Percentiles rank a stretch among this genome's conserved stretches.
These are phyloP conservation scores for Corymbia maculata DNA, from an alignment of 345 rosid genomes.

Conservation along the genomic window DNA sequence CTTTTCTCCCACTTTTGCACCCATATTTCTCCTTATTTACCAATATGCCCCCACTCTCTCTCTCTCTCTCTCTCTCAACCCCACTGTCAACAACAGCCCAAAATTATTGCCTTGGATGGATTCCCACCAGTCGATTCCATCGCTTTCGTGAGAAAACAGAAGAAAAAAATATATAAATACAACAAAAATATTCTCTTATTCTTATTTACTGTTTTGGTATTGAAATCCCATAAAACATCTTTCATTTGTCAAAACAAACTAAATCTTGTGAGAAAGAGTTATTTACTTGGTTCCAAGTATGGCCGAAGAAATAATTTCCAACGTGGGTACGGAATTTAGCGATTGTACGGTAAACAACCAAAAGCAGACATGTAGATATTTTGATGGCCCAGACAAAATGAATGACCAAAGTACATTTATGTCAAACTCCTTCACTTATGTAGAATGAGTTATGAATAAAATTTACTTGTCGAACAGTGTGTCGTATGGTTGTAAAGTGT, in stretches of 20 bases:
- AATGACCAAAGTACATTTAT: no score
- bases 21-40: slow-evolving; percentile 2
- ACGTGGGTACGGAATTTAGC: not conserved
- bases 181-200: no score
- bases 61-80: not conserved
- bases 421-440: not conserved
- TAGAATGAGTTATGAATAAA: not conserved
- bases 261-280: not conserved
- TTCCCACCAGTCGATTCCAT: not conserved
- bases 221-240: not conserved
- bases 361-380: no score
- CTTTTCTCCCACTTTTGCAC: not conserved
- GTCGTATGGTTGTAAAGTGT: rapidly evolving
- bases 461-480: rapidly evolving
- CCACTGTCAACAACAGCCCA: not conserved
- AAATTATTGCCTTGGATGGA: not conserved
- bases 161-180: not conserved
- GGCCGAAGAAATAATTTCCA: not conserved
- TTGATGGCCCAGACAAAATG: no score
- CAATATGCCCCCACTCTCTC: not conserved
- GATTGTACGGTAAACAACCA: no score
- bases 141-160: not conserved
- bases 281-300: no score
- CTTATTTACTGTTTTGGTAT: no score
- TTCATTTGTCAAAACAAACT: not conserved